phyloP scores from a whole-genome alignment of 2,329 filamentous ascomycete species.

The Ascochyta koolunga region DNA sequence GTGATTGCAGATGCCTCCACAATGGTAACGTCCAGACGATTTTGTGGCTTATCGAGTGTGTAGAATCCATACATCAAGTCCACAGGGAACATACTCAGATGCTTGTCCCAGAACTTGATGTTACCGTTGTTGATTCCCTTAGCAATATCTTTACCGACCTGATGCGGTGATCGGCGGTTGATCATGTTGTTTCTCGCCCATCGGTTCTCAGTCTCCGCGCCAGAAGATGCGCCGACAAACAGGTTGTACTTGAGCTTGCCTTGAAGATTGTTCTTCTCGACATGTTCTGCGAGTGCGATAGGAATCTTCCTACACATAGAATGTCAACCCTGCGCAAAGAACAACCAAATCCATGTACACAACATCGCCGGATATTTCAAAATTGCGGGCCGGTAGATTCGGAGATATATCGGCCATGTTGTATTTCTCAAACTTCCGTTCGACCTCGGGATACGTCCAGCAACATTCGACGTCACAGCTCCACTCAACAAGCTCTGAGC shows the following conservation, averaged over 20 bases:
- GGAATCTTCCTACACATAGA: constrained; percentile 71
- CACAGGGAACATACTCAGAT: constrained; percentile 88
- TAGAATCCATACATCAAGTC: constrained; percentile 87
- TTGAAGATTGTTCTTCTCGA: constrained; percentile 84
- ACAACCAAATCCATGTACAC: not conserved
- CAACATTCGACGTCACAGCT: constrained; percentile 9
- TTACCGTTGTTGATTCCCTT: constrained; percentile 88
- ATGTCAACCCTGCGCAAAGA: constrained; percentile 14
- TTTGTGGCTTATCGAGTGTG: constrained; percentile 76
- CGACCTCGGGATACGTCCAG: constrained; percentile 30
- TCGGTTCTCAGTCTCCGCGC: constrained; percentile 87
- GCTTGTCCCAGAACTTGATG: constrained; percentile 94
- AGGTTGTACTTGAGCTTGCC: constrained; percentile 84
- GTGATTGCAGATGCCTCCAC: constrained; percentile 88
- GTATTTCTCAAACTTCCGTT: constrained; percentile 33
- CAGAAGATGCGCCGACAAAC: constrained; percentile 88
- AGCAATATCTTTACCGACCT: constrained; percentile 87
- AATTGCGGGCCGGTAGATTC: not conserved
- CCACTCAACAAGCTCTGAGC: constrained; percentile 2
- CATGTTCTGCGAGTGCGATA: constrained; percentile 82
- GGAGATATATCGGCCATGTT: constrained; percentile 30
- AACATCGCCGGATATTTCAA: not conserved
- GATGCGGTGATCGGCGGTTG: constrained; percentile 80
- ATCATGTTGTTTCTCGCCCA: constrained; percentile 94
- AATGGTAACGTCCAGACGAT: constrained; percentile 80